phyloP scores from a whole-genome alignment of 306 rosid species.

The Malus fusca region DNA sequence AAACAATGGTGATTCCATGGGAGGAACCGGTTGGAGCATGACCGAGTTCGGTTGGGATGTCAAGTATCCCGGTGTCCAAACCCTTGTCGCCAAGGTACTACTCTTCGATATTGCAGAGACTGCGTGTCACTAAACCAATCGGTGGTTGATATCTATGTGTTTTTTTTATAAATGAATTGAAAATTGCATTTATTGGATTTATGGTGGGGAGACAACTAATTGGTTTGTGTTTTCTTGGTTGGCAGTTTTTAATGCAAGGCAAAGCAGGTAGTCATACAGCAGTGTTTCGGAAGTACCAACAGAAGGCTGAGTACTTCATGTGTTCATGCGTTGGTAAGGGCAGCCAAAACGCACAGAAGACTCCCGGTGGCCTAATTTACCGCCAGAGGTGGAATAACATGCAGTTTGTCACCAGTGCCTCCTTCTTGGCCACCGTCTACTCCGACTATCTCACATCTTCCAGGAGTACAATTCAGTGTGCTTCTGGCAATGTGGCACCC shows the following conservation, averaged over 20 bases:
- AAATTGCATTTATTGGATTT: not conserved
- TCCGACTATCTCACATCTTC: constrained; percentile 79
- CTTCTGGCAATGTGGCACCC: constrained; percentile 56
- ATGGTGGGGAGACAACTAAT: not conserved
- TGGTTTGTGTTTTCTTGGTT: not conserved
- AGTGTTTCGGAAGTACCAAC: constrained; percentile 54
- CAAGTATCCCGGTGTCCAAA: constrained; percentile 85
- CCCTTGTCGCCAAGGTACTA: constrained; percentile 76
- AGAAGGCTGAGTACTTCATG: constrained; percentile 76
- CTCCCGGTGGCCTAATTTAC: constrained; percentile 89
- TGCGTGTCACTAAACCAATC: not conserved
- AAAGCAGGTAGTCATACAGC: constrained; percentile 61
- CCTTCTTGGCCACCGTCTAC: constrained; percentile 77
- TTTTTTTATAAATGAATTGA: not conserved
- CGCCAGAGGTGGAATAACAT: constrained; percentile 92
- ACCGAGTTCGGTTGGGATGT: constrained; percentile 94
- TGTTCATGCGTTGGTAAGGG: constrained; percentile 79
- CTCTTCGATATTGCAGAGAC: not conserved
- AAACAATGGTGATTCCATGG: constrained; percentile 72
- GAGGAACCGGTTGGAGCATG: constrained; percentile 94
- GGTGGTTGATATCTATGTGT: not conserved
- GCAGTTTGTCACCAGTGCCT: constrained; percentile 86
- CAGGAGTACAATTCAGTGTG: constrained; percentile 37
- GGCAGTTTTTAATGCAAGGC: constrained; percentile 83
- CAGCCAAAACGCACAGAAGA: constrained; percentile 52